Conservation (phyloP, 2,329 filamentous ascomycete genomes). For the Exophiala lecanii-corni region DNA sequence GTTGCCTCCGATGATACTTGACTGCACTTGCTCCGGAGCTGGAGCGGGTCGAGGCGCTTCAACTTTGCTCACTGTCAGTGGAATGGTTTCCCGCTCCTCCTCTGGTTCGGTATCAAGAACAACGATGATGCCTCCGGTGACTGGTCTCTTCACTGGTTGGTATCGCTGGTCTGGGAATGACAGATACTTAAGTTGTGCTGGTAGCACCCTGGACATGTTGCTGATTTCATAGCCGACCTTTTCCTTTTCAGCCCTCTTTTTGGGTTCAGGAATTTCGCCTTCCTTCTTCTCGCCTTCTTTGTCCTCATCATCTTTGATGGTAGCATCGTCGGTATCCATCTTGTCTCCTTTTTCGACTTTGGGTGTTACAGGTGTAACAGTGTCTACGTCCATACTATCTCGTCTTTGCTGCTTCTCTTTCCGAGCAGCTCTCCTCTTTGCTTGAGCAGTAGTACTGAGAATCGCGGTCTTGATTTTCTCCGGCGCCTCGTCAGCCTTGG, state of each 20-base stretch:
- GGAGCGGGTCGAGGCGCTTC: slow-evolving; percentile 35
- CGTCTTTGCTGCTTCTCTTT: slow-evolving; percentile 85
- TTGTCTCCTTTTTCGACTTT: slow-evolving; percentile 59
- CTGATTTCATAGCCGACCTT: slow-evolving; percentile 94
- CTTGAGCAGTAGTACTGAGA: slow-evolving; percentile 92
- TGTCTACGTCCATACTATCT: slow-evolving; percentile 94
- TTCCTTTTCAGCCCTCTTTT: slow-evolving; percentile 70
- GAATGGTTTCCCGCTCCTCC: slow-evolving; percentile 74
- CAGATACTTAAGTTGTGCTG: slow-evolving; percentile 89
- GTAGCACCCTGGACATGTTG: slow-evolving; percentile 94
- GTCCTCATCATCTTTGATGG: slow-evolving; percentile 61
- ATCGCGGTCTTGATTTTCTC: slow-evolving; percentile 94
- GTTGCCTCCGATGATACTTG: slow-evolving; percentile 20
- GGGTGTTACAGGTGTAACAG: slow-evolving; percentile 64
- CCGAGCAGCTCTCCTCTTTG: slow-evolving; percentile 88
- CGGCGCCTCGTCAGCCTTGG: slow-evolving; percentile 88
- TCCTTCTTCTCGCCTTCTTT: slow-evolving; percentile 11
- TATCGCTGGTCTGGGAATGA: slow-evolving; percentile 88
- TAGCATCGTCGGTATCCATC: slow-evolving; percentile 65
- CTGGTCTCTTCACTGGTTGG: slow-evolving; percentile 88
- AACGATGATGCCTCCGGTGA: slow-evolving; percentile 90
- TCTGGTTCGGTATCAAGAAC: slow-evolving; percentile 76
- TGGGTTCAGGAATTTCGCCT: neutral
- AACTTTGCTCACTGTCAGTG: slow-evolving; percentile 84
- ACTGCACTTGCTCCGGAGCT: slow-evolving; percentile 26